Evolutionary conservation across 2,329 filamentous ascomycete species (phyloP).

Genomic region (Aspergillus proliferans): DNA sequence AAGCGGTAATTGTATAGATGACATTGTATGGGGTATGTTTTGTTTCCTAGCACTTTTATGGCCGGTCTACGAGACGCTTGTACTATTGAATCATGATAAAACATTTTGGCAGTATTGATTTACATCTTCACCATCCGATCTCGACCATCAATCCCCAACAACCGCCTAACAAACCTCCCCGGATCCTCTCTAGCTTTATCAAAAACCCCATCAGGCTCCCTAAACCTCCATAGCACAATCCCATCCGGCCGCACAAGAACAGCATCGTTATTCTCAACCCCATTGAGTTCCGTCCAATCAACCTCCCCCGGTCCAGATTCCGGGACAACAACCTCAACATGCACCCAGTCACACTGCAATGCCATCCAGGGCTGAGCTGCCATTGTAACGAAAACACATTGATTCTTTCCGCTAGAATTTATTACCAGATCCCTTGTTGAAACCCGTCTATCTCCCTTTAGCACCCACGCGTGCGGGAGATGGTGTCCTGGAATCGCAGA

Average conservation of each 20-base stretch:
- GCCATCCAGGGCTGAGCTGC: constrained; percentile 8
- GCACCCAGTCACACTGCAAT: neutral
- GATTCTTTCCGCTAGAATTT: neutral
- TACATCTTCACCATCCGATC: neutral
- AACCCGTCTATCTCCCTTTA: constrained; percentile 6
- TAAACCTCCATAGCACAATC: constrained; percentile 22
- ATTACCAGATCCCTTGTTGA: constrained; percentile 19
- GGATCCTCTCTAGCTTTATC: neutral
- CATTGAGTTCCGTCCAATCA: constrained; percentile 12
- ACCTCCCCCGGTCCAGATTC: neutral
- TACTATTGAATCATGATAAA: too few relatives aligned
- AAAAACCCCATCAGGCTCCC: neutral
- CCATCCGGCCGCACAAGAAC: constrained; percentile 28
- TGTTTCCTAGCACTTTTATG: too few relatives aligned
- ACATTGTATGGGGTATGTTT: too few relatives aligned
- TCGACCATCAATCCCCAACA: neutral
- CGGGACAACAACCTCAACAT: neutral
- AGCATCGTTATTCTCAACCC: constrained; percentile 12
- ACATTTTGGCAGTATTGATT: too few relatives aligned
- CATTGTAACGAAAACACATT: constrained; percentile 13
- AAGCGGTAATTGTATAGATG: too few relatives aligned
- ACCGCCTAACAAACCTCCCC: neutral
- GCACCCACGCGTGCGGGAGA: constrained; percentile 26
- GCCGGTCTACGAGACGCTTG: too few relatives aligned
- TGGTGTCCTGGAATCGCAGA: constrained; percentile 27